Evolutionary conservation across 306 rosid species (phyloP).

Genomic region (Nissolia schottii): DNA sequence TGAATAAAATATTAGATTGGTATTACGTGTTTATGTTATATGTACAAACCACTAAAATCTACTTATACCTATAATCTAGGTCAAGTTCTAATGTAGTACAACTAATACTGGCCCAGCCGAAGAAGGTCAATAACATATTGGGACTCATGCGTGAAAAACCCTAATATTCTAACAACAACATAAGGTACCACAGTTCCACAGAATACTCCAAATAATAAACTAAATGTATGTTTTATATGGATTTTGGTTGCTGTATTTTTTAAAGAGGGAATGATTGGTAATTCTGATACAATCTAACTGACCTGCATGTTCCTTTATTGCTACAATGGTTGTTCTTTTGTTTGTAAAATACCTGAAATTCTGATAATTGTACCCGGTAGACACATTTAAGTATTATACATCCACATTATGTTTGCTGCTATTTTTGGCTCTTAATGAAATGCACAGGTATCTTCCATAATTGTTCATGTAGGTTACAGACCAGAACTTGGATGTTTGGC

Average conservation of each 20-base stretch:
- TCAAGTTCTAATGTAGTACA: not conserved
- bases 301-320: not conserved
- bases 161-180: not conserved
- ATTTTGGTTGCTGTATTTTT: not conserved
- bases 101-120: not conserved
- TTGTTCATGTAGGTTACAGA: slow-evolving; percentile 64
- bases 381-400: not conserved
- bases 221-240: not conserved
- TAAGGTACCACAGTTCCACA: not conserved
- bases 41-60: not conserved
- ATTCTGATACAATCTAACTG: not conserved
- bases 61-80: not conserved
- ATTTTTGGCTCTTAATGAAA: slow-evolving; percentile 9
- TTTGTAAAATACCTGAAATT: not conserved
- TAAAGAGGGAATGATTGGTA: not conserved
- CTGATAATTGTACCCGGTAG: not conserved
- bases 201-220: not conserved
- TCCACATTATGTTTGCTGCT: not conserved
- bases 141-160: not conserved
- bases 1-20: not conserved
- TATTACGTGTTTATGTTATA: not conserved
- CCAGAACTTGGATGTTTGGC: slow-evolving; percentile 85
- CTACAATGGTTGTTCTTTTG: not conserved
- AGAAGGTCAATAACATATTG: not conserved
- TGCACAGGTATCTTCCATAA: slow-evolving; percentile 16